Base-by-base conservation (phyloP, 2,329 filamentous ascomycete genomes). In the Diaporthe sp. region DNA sequence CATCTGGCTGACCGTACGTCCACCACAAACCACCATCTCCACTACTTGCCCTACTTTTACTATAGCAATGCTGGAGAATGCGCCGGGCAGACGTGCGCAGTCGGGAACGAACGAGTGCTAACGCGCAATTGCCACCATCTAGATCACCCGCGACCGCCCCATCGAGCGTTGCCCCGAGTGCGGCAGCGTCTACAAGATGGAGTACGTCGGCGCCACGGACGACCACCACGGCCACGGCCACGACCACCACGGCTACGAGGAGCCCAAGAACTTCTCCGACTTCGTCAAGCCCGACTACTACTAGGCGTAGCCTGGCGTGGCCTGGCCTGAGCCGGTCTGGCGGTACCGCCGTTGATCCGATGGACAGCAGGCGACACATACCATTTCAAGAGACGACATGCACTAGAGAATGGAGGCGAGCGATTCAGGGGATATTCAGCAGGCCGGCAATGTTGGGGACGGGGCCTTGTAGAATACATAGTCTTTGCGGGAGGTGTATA, bases 181-280 rank as follows among this genome's bases (percentile, higher is more conserved):
- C 88, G 97, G 97, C 80, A 95, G 92, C 85, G 95, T 97, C 80
- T 96, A 98, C 90, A 97, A 98, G 93, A 97, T 98, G 94, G 94
- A 98, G 85, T 99, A 98, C 87, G 88, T 98, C 79, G 97, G 97
- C 77, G 92, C 95, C 70, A 85, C 92, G 83, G 94, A 97, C 58
- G 58, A 49, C 34, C 73, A 76, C 75, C 91, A 94, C 84, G 86
- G 81, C 75, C 83, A 88, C 80, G 79, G 81, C 78, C 81, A 87
- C 84, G 84, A 89, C 84, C 86, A 89, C 84, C 89, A 92, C 83
- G 91, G 91, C 83, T 89, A 92, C 84, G 91, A 93, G 86, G 95
- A 98, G 88, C 95, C 95, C 85, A 98, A 98, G 93, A 98, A 95
- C 81, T 96, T 98, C 85, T 95, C 95, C 86, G 94, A 99, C 90